These are phyloP conservation scores for Fusarium multiceps DNA, from an alignment of 2,329 filamentous ascomycete species.

Conservation along the genomic window DNA sequence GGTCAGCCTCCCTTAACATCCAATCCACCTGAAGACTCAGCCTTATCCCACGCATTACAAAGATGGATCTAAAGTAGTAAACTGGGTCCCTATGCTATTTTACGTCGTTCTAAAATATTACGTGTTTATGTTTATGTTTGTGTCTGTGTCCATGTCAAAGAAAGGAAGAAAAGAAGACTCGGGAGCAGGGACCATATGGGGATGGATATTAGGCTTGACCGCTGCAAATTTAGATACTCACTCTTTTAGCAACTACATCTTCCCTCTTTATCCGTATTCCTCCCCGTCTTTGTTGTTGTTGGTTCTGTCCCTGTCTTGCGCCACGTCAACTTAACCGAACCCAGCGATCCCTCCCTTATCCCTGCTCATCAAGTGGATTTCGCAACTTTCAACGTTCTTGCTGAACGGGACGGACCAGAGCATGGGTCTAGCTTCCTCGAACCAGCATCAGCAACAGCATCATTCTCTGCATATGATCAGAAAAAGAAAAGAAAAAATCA, in stretches of 20 bases:
- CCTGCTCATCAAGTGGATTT: slow-evolving; percentile 2
- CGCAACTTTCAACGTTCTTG: slow-evolving; percentile 1
- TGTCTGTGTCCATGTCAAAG: not conserved
- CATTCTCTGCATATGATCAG: not conserved
- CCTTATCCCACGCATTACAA: slow-evolving; percentile 24
- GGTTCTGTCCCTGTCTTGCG: not conserved
- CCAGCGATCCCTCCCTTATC: not conserved
- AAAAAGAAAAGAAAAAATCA: not conserved
- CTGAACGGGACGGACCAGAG: not conserved
- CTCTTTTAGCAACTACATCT: not conserved
- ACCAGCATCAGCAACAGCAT: not conserved
- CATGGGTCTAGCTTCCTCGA: slow-evolving; percentile 5
- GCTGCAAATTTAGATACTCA: not conserved
- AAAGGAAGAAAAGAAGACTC: not conserved
- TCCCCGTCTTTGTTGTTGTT: not conserved
- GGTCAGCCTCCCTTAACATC: slow-evolving; percentile 16
- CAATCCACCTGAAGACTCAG: slow-evolving; percentile 25
- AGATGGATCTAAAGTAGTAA: slow-evolving; percentile 9
- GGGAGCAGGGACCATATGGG: slow-evolving; percentile 2
- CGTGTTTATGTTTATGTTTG: not conserved
- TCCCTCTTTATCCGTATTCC: not conserved
- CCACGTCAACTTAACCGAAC: not conserved
- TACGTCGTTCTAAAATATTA: slow-evolving; percentile 22
- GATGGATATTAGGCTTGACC: not conserved
- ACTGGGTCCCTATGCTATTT: slow-evolving; percentile 11